Percentiles rank a stretch among this genome's conserved stretches.
Conservation (phyloP, 1,139 yeast species). For the Sugiyamaella sp. region DNA sequence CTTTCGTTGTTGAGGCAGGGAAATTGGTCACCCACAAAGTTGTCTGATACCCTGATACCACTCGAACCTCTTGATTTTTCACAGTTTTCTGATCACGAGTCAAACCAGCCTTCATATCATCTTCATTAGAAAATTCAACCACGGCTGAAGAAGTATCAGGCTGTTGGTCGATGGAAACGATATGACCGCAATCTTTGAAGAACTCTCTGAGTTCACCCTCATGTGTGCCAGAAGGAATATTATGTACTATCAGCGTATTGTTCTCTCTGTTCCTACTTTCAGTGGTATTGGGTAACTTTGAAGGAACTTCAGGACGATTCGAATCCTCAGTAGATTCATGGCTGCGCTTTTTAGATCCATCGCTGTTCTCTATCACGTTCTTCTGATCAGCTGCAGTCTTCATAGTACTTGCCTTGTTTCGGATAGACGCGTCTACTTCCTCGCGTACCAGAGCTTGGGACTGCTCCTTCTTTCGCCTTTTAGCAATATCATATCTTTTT, state of each 20-base stretch:
- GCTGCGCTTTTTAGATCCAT: not conserved
- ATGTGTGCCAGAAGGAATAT: constrained; percentile 43
- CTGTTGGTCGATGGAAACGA: constrained; percentile 26
- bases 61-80: constrained; percentile 49
- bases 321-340: constrained; percentile 1
- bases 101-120: constrained; percentile 60
- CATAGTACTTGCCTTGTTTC: not conserved
- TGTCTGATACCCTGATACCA: constrained; percentile 49
- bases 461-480: constrained; percentile 9
- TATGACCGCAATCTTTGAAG: constrained; percentile 66
- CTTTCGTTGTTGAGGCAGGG: constrained; percentile 58
- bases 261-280: constrained; percentile 58
- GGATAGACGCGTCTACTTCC: not conserved
- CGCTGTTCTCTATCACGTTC: not conserved
- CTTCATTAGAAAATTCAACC: constrained; percentile 57
- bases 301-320: not conserved
- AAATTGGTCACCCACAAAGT: constrained; percentile 74
- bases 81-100: constrained; percentile 59
- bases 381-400: not conserved
- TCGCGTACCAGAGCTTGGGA: not conserved
- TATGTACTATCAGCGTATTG: constrained; percentile 52
- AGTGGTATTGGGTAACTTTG: constrained; percentile 7
- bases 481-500: constrained; percentile 18
- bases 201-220: constrained; percentile 47
- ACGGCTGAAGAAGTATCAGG: constrained; percentile 24